These are phyloP conservation scores for Pelagophyceae sp. DNA, from an alignment of 352 stramenopile genomes.

Conservation along the genomic window DNA sequence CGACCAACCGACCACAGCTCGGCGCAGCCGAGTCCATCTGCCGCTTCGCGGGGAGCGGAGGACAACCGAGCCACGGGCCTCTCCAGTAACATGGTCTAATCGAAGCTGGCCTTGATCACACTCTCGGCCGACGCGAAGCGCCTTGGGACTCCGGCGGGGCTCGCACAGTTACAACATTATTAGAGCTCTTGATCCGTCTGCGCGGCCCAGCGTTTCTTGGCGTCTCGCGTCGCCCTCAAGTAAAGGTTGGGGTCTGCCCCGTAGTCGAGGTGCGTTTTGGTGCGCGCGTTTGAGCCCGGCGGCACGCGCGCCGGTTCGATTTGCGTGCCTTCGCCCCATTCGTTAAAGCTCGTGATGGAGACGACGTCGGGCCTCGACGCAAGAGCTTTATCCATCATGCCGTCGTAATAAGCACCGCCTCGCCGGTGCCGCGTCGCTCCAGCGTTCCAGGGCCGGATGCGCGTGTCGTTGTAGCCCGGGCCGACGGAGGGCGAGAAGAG, in stretches of 20 bases:
- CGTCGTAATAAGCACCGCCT: slow-evolving; percentile 25
- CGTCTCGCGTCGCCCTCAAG: not conserved
- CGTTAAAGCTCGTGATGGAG: slow-evolving; percentile 36
- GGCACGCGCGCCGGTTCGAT: slow-evolving; percentile 29
- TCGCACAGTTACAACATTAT: too few relatives aligned
- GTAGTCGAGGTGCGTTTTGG: not conserved
- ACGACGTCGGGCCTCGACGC: slow-evolving; percentile 4
- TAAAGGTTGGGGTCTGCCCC: not conserved
- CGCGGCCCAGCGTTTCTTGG: not conserved
- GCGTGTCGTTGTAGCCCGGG: slow-evolving; percentile 35
- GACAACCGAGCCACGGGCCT: too few relatives aligned
- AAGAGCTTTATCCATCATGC: slow-evolving; percentile 22
- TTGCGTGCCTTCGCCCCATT: slow-evolving; percentile 40
- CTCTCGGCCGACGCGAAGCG: too few relatives aligned
- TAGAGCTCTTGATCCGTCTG: not conserved
- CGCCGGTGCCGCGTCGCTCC: slow-evolving; percentile 9
- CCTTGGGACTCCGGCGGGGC: too few relatives aligned
- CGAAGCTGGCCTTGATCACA: too few relatives aligned
- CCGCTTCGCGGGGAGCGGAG: too few relatives aligned
- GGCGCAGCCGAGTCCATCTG: too few relatives aligned
- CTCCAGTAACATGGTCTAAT: too few relatives aligned
- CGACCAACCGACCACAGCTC: too few relatives aligned
- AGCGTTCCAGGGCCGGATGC: slow-evolving; percentile 36
- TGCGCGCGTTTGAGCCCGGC: not conserved
- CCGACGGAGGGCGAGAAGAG: slow-evolving; percentile 29